Evolutionary conservation across 1,284 basidiomycete species (phyloP), one percentile per base, ranked within the genome.

Genomic region (Marasmius oreades): DNA sequence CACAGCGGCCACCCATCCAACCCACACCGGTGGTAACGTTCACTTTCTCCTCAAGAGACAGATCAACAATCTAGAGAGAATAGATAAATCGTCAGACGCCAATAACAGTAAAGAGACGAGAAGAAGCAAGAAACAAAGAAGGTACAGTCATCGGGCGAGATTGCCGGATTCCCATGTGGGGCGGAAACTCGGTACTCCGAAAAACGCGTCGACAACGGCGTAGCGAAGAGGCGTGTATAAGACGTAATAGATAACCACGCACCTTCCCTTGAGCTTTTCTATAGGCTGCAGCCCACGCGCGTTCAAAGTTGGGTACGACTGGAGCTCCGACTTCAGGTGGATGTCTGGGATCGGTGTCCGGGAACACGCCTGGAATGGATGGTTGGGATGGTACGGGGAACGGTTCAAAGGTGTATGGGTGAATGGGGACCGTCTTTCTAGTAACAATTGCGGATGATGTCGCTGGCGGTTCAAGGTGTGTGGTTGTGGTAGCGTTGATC

Each of bases 1-100:
- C 84, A 68, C 88, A 90, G n/a, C 78, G 79, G 0, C 85, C 81
- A 52, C 65, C 68, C 55, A 62, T 61, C 77, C 84, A 86, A n/a
- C 81, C 82, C 5, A 81, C 75, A 56, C 82, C 82, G 10, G 82
- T 83, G 5, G 73, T 73, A 2, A 82, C 62, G 56, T 74, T 81
- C 26, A 80, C 75, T 65, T 84, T 82, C 61, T 82, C 75, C 48
- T 80, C 76, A 22, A 83, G 67, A 7, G 78, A 72, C 45, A 76
- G 75, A 11, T 64, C 62, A 2, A 75, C 67, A 54, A 80, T 67
- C 78, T 81, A 52, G 20, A 34, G 42, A 44, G 33, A 60, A 61
- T 6, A 65, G 31, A 7, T 50, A 26, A 26, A 28, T 26, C 12
- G 24, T n/a, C 18, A 8, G 24, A 18, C 20, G 16, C 5, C 5